phyloP scores from a whole-genome alignment of 1,284 basidiomycete species.

The Pisolithus thermaeus region DNA sequence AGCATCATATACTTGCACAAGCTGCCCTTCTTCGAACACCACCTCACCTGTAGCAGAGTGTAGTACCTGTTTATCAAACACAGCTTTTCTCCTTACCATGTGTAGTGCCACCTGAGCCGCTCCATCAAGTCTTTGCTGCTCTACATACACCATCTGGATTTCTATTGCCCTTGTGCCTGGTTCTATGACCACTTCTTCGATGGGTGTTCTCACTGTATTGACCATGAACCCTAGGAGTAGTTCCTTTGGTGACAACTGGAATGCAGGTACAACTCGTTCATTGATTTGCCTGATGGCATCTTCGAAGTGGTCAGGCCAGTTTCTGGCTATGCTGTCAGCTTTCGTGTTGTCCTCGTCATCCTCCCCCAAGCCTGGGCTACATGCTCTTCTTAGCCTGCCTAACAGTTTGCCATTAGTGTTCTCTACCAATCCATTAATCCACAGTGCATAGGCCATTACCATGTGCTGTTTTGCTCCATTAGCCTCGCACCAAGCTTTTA shows the following conservation, averaged over 20 bases:
- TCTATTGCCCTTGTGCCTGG: conserved; percentile 8
- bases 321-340: conserved; percentile 11
- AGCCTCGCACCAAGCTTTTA: conserved; percentile 7
- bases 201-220: conserved; percentile 16
- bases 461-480: conserved; percentile 12
- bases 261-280: conserved; percentile 12
- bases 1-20: too few relatives aligned
- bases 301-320: conserved; percentile 31
- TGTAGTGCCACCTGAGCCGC: not conserved
- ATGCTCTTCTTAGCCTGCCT: conserved; percentile 9
- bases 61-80: too few relatives aligned
- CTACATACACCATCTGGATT: conserved; percentile 23
- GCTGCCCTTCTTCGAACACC: too few relatives aligned
- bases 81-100: not conserved
- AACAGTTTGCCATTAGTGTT: conserved; percentile 30
- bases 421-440: conserved; percentile 34
- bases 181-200: not conserved
- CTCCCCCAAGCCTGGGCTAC: conserved; percentile 4
- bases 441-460: conserved; percentile 32
- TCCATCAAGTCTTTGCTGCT: conserved; percentile 26
- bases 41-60: too few relatives aligned
- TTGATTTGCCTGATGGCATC: conserved; percentile 25
- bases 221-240: conserved; percentile 12
- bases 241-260: conserved; percentile 13
- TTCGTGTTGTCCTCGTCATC: conserved; percentile 24